phyloP scores from a whole-genome alignment of 2,329 filamentous ascomycete genomes.

The Dothideomycetidae sp. region DNA sequence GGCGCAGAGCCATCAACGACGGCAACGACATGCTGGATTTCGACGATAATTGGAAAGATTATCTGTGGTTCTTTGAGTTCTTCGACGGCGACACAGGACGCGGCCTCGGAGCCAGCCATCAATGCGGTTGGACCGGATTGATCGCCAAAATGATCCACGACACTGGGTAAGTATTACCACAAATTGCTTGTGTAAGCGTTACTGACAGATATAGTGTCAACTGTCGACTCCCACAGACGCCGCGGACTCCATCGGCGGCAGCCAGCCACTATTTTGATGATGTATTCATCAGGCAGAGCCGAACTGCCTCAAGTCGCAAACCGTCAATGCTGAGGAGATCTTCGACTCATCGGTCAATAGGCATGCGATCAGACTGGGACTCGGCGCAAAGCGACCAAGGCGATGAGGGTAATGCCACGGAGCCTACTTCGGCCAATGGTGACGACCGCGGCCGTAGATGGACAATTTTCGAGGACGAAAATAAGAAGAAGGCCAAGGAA shows the following conservation, averaged over 20 bases:
- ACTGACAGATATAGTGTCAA: constrained; percentile 51
- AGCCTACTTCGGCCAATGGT: constrained; percentile 10
- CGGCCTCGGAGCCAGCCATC: constrained; percentile 81
- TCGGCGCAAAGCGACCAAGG: constrained; percentile 19
- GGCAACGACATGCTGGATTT: constrained; percentile 78
- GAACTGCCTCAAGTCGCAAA: constrained; percentile 24
- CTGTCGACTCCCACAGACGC: constrained; percentile 84
- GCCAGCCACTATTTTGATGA: constrained; percentile 96
- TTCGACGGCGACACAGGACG: constrained; percentile 87
- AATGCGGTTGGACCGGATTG: constrained; percentile 91
- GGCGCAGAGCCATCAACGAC: constrained; percentile 75
- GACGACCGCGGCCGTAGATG: constrained; percentile 24
- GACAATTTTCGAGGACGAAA: constrained; percentile 39
- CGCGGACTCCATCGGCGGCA: constrained; percentile 67
- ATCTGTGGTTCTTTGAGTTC: constrained; percentile 94
- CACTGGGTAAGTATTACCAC: constrained; percentile 56
- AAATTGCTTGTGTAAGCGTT: neutral
- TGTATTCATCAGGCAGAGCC: constrained; percentile 49
- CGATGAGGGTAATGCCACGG: constrained; percentile 13
- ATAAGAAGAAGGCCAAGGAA: constrained; percentile 25
- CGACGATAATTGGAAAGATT: constrained; percentile 83
- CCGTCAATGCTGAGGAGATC: constrained; percentile 54
- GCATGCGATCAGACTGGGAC: constrained; percentile 63
- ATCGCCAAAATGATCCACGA: constrained; percentile 97
- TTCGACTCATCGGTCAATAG: constrained; percentile 71